Conservation (phyloP, 768 basidiomycete genomes). For the Jaapia argillacea region DNA sequence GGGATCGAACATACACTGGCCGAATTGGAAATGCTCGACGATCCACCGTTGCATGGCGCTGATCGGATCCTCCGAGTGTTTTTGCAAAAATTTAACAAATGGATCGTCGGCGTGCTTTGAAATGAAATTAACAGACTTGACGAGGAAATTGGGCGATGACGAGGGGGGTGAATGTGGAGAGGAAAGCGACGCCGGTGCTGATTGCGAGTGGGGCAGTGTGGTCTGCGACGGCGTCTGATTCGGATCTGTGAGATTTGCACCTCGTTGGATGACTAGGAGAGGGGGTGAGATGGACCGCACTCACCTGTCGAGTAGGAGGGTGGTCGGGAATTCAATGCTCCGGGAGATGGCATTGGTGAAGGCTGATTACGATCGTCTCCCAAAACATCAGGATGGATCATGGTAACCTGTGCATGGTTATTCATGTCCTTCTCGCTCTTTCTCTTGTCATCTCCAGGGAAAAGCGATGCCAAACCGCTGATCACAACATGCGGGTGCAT, state of each 20-base stretch:
- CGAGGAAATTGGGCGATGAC: too few relatives aligned
- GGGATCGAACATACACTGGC: conserved; percentile 48
- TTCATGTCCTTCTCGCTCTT: conserved; percentile 10
- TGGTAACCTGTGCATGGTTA: conserved; percentile 6
- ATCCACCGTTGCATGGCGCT: conserved; percentile 40
- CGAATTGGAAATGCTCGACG: conserved; percentile 48
- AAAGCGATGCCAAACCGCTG: conserved; percentile 42
- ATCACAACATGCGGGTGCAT: conserved; percentile 56
- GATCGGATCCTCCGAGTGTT: conserved; percentile 43
- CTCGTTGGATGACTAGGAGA: too few relatives aligned
- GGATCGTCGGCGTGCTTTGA: conserved; percentile 31
- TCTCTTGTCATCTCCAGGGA: conserved; percentile 23
- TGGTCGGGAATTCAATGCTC: too few relatives aligned
- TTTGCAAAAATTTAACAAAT: conserved; percentile 37
- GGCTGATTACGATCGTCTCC: conserved; percentile 3
- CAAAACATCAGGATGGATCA: not conserved
- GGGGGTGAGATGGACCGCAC: too few relatives aligned
- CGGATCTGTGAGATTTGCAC: too few relatives aligned
- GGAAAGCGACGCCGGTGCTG: too few relatives aligned
- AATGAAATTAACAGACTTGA: conserved; percentile 29
- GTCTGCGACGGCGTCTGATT: too few relatives aligned
- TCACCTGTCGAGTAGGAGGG: too few relatives aligned
- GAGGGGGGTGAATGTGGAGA: too few relatives aligned
- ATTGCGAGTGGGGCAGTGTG: too few relatives aligned
- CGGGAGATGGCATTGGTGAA: conserved; percentile 1